phyloP scores from a whole-genome alignment of 768 basidiomycete species.

The Mycena vitilis region DNA sequence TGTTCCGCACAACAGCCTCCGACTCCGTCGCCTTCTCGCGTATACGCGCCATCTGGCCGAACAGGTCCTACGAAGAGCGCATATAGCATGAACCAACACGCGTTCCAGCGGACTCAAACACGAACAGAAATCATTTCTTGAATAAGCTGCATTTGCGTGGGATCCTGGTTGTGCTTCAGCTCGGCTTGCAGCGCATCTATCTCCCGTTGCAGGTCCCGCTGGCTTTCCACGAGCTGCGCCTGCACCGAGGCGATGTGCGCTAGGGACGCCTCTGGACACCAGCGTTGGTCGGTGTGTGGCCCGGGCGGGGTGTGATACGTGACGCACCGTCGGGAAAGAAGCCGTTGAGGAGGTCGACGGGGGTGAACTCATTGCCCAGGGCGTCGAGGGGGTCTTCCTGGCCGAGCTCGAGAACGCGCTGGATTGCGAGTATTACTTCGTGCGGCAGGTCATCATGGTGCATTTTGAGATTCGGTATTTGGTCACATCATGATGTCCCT shows the following conservation, averaged over 20 bases:
- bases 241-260: conserved; percentile 79
- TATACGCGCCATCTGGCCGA: conserved; percentile 96
- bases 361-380: conserved; percentile 67
- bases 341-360: conserved; percentile 69
- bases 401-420: conserved; percentile 71
- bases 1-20: conserved; percentile 94
- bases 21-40: conserved; percentile 97
- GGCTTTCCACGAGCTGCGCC: conserved; percentile 73
- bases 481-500: background rate
- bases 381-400: conserved; percentile 68
- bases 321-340: conserved; percentile 83
- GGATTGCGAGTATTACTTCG: conserved; percentile 76
- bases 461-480: conserved; percentile 40
- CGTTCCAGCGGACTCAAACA: conserved; percentile 16
- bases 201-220: conserved; percentile 76
- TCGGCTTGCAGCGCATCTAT: conserved; percentile 76
- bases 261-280: conserved; percentile 77
- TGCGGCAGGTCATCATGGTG: conserved; percentile 66
- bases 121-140: conserved; percentile 96
- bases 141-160: conserved; percentile 88
- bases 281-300: conserved; percentile 20
- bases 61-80: conserved; percentile 72
- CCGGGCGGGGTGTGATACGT: conserved; percentile 34
- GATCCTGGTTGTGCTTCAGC: conserved; percentile 83
- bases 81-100: conserved; percentile 3